Evolutionary conservation across 257 asterid genomes (phyloP).

Genomic region (Plantago ovata): DNA sequence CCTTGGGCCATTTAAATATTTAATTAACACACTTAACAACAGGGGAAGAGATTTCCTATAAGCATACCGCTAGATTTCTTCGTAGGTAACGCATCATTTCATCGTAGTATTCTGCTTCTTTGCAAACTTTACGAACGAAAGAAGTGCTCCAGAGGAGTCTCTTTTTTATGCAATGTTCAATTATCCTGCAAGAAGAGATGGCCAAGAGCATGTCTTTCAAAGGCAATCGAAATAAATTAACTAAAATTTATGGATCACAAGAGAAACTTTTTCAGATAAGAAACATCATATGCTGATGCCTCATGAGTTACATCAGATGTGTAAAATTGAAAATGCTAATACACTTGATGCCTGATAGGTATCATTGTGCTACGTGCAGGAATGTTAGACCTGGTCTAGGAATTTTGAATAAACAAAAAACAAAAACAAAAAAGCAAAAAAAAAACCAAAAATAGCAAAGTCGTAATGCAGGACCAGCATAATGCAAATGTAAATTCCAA

Average conservation of each 20-base stretch:
- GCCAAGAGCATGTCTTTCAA: constrained; percentile 17
- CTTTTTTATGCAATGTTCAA: constrained; percentile 87
- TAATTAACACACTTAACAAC: too few species aligned
- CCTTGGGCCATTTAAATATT: too few species aligned
- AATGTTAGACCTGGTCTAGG: neutral
- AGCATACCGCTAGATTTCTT: constrained; percentile 78
- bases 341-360: constrained; percentile 12
- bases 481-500: too few species aligned
- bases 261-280: too few species aligned
- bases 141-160: constrained; percentile 73
- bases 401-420: constrained; percentile 5
- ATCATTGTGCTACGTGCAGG: constrained; percentile 13
- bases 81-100: constrained; percentile 97
- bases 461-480: neutral
- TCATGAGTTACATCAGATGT: constrained; percentile 10
- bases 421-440: constrained; percentile 8
- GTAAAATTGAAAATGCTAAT: neutral
- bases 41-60: constrained; percentile 18
- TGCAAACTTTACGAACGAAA: constrained; percentile 93
- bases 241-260: constrained; percentile 2
- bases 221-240: constrained; percentile 5
- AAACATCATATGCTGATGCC: neutral
- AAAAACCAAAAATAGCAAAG: constrained; percentile 8
- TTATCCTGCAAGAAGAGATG: constrained; percentile 54
- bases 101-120: constrained; percentile 95